These are phyloP conservation scores for Trametes cingulata DNA, from an alignment of 768 basidiomycete genomes.

Conservation along the genomic window DNA sequence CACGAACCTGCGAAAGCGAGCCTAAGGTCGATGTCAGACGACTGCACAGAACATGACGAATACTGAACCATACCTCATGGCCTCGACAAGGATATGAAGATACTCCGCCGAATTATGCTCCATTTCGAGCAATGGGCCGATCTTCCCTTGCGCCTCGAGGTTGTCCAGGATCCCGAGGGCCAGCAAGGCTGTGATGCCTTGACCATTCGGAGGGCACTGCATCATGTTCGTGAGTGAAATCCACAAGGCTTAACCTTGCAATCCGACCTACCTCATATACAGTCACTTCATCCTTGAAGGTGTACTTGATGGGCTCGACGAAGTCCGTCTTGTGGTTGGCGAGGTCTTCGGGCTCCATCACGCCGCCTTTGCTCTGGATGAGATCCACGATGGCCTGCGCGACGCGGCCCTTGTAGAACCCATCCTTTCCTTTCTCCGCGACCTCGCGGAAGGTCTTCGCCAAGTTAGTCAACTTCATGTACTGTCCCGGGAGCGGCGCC, in stretches of 20 bases:
- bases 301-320: slow-evolving; percentile 91
- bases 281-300: slow-evolving; percentile 81
- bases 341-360: slow-evolving; percentile 94
- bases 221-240: neutral
- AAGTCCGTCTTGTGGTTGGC: slow-evolving; percentile 76
- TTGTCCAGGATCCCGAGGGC: slow-evolving; percentile 92
- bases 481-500: slow-evolving; percentile 83
- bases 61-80: slow-evolving; percentile 58
- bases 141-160: slow-evolving; percentile 72
- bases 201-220: slow-evolving; percentile 92
- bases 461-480: slow-evolving; percentile 78
- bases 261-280: slow-evolving; percentile 73
- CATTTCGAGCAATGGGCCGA: slow-evolving; percentile 69
- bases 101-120: slow-evolving; percentile 92
- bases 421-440: slow-evolving; percentile 80
- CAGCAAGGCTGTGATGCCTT: slow-evolving; percentile 92
- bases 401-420: slow-evolving; percentile 91
- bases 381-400: slow-evolving; percentile 90
- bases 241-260: no score
- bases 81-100: slow-evolving; percentile 84
- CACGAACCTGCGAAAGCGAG: slow-evolving; percentile 73
- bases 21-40: slow-evolving; percentile 23
- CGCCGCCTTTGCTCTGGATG: slow-evolving; percentile 82
- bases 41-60: neutral
- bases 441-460: slow-evolving; percentile 82